phyloP scores from a whole-genome alignment of 805 yeast genomes.

The Brettanomyces bruxellensis region DNA sequence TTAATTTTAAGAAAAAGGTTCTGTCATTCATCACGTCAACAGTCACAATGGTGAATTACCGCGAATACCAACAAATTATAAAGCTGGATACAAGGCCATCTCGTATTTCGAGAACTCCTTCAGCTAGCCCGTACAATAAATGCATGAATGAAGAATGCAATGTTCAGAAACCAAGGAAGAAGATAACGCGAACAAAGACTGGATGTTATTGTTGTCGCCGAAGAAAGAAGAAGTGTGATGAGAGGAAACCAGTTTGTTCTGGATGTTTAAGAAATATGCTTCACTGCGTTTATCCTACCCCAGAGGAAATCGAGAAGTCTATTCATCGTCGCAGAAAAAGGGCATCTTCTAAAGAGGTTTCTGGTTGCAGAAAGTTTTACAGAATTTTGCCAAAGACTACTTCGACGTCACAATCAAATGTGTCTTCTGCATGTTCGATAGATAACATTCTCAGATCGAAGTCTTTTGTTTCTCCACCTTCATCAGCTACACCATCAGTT shows the following conservation, averaged over 20 bases:
- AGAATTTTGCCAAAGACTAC: background rate
- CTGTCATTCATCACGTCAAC: too few relatives aligned
- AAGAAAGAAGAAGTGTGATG: slow-evolving; percentile 32
- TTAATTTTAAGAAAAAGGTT: too few relatives aligned
- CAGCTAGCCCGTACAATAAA: background rate
- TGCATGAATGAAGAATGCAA: background rate
- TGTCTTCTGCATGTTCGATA: background rate
- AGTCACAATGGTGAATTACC: slow-evolving; percentile 20
- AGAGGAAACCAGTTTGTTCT: slow-evolving; percentile 25
- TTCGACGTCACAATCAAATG: background rate
- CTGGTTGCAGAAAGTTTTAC: background rate
- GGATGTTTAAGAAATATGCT: slow-evolving; percentile 27
- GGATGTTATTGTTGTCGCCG: slow-evolving; percentile 31
- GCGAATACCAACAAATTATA: slow-evolving; percentile 25
- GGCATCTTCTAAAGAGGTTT: too few relatives aligned
- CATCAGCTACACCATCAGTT: background rate
- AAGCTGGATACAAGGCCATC: slow-evolving; percentile 10
- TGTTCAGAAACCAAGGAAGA: slow-evolving; percentile 12
- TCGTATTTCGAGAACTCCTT: background rate
- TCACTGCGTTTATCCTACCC: slow-evolving; percentile 26
- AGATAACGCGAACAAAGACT: slow-evolving; percentile 28
- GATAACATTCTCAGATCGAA: background rate
- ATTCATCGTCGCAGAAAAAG: slow-evolving; percentile 1
- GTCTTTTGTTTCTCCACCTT: background rate
- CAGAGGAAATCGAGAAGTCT: slow-evolving; percentile 7